These are phyloP conservation scores for Fonsecaea pedrosoi DNA, from an alignment of 2,329 filamentous ascomycete species.

Conservation along the genomic window DNA sequence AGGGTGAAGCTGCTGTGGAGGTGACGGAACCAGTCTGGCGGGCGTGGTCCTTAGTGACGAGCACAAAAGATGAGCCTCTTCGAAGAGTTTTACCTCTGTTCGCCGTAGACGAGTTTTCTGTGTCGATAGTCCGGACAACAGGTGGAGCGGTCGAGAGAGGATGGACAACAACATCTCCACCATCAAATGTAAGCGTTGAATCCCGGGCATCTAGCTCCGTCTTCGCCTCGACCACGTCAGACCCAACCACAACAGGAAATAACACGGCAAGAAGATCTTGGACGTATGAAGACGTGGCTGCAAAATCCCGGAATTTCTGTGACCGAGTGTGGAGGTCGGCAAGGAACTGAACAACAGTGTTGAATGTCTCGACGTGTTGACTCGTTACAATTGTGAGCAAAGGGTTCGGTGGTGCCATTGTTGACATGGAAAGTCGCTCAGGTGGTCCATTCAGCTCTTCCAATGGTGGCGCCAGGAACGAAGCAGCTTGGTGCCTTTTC, in stretches of 20 bases:
- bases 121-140: constrained; percentile 75
- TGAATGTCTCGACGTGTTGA: constrained; percentile 70
- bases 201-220: constrained; percentile 86
- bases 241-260: constrained; percentile 86
- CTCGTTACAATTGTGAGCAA: constrained; percentile 46
- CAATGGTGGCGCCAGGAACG: constrained; percentile 29
- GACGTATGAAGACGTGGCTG: constrained; percentile 78
- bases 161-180: constrained; percentile 81
- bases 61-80: constrained; percentile 87
- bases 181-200: constrained; percentile 81
- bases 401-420: constrained; percentile 40
- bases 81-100: constrained; percentile 57
- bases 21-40: constrained; percentile 23
- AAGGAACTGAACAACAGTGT: constrained; percentile 79
- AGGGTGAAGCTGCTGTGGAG: constrained; percentile 38
- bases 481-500: constrained; percentile 52
- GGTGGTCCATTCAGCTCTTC: constrained; percentile 50
- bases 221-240: constrained; percentile 80
- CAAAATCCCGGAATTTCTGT: constrained; percentile 79
- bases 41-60: constrained; percentile 65
- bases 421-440: constrained; percentile 39
- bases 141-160: constrained; percentile 71
- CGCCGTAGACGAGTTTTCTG: constrained; percentile 56
- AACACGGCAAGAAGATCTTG: constrained; percentile 78
- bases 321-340: constrained; percentile 79